Base-by-base conservation (phyloP, 78 protist species). In the Dictyostelium firmibasis region DNA sequence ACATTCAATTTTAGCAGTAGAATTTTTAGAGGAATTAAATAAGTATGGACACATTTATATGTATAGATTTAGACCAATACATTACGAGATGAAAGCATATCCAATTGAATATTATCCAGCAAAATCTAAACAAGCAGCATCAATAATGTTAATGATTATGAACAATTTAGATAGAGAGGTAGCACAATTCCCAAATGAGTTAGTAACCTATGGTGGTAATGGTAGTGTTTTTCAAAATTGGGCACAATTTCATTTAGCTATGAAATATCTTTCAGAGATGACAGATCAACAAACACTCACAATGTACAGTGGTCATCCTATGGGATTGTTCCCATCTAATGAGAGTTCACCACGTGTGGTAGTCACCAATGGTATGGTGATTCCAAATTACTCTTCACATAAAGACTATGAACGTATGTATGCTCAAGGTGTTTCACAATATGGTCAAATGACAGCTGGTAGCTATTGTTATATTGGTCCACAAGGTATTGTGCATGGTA, bases 381-480 rank as follows among this genome's bases (percentile, higher is more conserved):
- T 98, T 77, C 99, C 99, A 53, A 97, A 98, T 60, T 98, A 97
- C 81, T 97, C 98, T 4, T 79, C 98, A 1, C 67, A 85, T 38
- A 62, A 23, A 6, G 97, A 95, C 44, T 98, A 98, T 83, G 98
- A 98, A 20, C 85, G 91, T 53, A 92, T 97, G 98, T 93, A 97
- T 43, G 98, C 99, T 31, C 57, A 92, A 9, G 99, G 99, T 25
- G 94, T 85, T 31, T 53, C 98, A 9, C 89, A 85, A 89, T 98
- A 98, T 88, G 99, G 98, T 41, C 98, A 98, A 83, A 98, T 98
- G 99, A 98, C 99, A 3, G 98, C 99, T 20, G 98, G 99, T 23
- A 81, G 96, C 38, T 98, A 91, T 69, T 83, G 97, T 79, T 97
- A 78, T 25, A 97, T 97, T 64, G 98, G 98, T 13, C 97, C 98